Conservation (phyloP, 805 yeast genomes). For the Lachancea quebecensis region DNA sequence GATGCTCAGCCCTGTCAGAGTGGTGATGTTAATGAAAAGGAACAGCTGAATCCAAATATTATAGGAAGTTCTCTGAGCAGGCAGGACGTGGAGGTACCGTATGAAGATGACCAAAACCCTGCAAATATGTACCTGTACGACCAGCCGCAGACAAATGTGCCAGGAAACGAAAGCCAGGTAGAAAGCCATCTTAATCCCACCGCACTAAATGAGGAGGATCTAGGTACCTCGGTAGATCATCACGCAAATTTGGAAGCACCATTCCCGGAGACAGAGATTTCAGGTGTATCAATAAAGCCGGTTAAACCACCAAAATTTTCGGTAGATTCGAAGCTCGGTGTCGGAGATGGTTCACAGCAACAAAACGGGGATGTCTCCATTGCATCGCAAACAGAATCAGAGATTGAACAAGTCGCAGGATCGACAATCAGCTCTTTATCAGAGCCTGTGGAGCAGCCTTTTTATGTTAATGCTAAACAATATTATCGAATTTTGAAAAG, state of each 20-base stretch:
- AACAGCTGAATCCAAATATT: background rate
- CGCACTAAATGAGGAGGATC: background rate
- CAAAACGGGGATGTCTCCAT: background rate
- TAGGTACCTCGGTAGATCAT: background rate
- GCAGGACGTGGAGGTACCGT: background rate
- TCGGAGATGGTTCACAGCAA: background rate
- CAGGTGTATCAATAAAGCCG: conserved; percentile 4
- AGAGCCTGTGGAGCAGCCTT: conserved; percentile 70
- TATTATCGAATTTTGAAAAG: conserved; percentile 91
- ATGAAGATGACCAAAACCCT: conserved; percentile 8
- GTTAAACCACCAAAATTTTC: background rate
- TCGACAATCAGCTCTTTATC: conserved; percentile 5
- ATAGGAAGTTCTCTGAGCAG: background rate
- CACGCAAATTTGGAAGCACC: background rate
- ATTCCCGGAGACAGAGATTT: background rate
- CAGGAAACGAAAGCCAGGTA: background rate
- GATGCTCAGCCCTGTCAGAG: conserved; percentile 6
- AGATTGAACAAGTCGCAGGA: conserved; percentile 4
- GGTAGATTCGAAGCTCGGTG: background rate
- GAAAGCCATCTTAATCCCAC: background rate
- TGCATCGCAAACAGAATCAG: background rate
- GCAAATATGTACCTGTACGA: conserved; percentile 18
- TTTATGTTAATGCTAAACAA: conserved; percentile 96
- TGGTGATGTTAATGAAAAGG: background rate
- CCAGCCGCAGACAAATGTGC: conserved; percentile 10